These are phyloP conservation scores for Colletotrichum sp. DNA, from an alignment of 2,329 filamentous ascomycete species.

Conservation along the genomic window DNA sequence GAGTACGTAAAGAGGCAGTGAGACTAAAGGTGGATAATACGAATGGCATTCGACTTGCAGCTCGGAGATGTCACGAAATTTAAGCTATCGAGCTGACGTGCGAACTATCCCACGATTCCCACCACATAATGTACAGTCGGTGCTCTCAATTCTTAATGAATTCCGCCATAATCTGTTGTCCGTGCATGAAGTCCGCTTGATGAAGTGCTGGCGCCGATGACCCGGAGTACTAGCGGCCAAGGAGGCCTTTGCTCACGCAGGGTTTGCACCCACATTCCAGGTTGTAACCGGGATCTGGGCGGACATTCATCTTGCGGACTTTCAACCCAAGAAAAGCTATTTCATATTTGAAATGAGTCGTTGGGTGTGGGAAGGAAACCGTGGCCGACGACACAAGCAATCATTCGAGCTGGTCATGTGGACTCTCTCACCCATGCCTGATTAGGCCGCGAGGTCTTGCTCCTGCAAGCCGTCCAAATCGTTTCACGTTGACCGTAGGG, in stretches of 20 bases:
- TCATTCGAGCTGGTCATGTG: neutral
- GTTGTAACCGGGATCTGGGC: neutral
- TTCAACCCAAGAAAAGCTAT: neutral
- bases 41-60: accelerated
- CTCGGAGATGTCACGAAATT: neutral
- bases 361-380: neutral
- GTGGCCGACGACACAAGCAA: neutral
- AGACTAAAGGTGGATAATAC: neutral
- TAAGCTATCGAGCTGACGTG: neutral
- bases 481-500: neutral
- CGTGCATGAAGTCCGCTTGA: neutral
- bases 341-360: accelerated
- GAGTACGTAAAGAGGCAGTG: neutral
- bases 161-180: neutral
- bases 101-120: neutral
- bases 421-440: neutral
- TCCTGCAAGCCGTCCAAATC: neutral
- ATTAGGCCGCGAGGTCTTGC: accelerated
- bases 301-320: neutral
- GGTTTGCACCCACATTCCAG: neutral
- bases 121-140: accelerated
- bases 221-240: neutral
- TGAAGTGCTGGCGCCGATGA: neutral
- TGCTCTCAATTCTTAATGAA: neutral
- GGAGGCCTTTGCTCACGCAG: neutral